Base-by-base conservation (phyloP, 805 yeast genomes). In the Candida fluviatilis region DNA sequence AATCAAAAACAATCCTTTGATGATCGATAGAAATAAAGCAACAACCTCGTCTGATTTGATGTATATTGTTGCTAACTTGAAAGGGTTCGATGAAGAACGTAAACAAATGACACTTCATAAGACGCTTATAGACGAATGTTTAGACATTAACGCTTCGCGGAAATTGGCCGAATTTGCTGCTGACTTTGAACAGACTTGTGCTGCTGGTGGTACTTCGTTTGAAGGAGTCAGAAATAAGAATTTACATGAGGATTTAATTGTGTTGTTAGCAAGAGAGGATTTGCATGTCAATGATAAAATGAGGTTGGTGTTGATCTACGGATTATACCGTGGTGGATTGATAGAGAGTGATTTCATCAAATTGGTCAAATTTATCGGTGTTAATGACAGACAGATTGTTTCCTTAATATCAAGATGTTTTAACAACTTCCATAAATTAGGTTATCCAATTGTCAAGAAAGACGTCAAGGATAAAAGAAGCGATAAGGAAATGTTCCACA, bases 141-240 rank as follows among this genome's bases (percentile, higher is more conserved):
- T 85, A 59, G 72, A 69, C 18, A 60, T 72, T 12, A 80, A 82
- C 54, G 75, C 80, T 35, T 69, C 67, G 19, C 68, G 79, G 43
- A 71, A 75, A 45, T 62, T 88, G 46, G 79, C 83, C 6, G 87
- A 78, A 42, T 66, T 65, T 47, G 69, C 85, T 14, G 87, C 95
- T 1, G 93, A 86, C 46, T 72, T 89, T 41, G 98, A 93, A 60
- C 96, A 90, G 61, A 76, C 81, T 14, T 71, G 89, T 46, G 77
- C 84, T 4, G 85, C 88, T 3, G 77, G 78, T 31, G 95, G 95
- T 16, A 58, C 74, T 2, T 80, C 79, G 39, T 68, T 80, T 34
- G 84, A 86, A 46, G 89, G 91, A 2, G 73, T 72, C 18, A 75
- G 75, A 47, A 72, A 73, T 32, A 76, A 76, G 48, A 70, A 73